Evolutionary conservation across 2,329 filamentous ascomycete species (phyloP), one percentile per base, ranked within the genome.

Genomic region (Onygenales sp.): DNA sequence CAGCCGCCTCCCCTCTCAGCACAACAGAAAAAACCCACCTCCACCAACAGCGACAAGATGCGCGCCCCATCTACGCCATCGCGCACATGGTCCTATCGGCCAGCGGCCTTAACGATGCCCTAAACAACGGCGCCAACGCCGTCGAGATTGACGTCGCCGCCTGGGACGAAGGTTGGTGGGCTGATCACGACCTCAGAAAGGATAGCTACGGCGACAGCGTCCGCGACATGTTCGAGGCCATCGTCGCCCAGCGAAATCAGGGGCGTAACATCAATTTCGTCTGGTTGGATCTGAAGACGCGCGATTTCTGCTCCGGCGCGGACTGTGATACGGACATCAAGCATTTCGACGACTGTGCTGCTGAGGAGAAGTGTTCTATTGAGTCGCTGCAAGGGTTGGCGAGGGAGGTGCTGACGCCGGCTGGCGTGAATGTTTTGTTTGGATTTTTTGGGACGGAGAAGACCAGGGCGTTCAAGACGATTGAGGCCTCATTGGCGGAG

Each of bases 11-110:
- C 21, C 21, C 21, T 27, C 3, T 5, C 21, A 27, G 21, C 21
- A 27, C 21, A 27, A 27, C 21, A 27, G 21, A 27, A 27, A 27
- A 1, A 27, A 27, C 21, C 21, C 21, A 27, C 21, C 21, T 27
- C 21, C 21, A 27, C 21, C 21, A 27, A 27, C 21, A 27, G 21
- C 21, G 21, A 27, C 21, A 27, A 27, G 21, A 27, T 27, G 21
- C 21, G 3, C 33, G 37, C 17, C 47, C 44, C 44, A 50, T 34
- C 17, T 52, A 52, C 8, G 40, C 49, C 40, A 52, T 85, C 68
- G 10, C 84, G 83, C 59, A 61, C 52, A 51, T 53, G 31, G 54
- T 59, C 43, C 52, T 61, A 27, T 34, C 27, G 4, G 31, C 14
- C 10, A 36, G 37, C 36, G 58, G 49, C 7, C 40, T 61, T 9